phyloP scores from a whole-genome alignment of 192 early-diverging fungal genomes.

The Coemansia nantahalensis region DNA sequence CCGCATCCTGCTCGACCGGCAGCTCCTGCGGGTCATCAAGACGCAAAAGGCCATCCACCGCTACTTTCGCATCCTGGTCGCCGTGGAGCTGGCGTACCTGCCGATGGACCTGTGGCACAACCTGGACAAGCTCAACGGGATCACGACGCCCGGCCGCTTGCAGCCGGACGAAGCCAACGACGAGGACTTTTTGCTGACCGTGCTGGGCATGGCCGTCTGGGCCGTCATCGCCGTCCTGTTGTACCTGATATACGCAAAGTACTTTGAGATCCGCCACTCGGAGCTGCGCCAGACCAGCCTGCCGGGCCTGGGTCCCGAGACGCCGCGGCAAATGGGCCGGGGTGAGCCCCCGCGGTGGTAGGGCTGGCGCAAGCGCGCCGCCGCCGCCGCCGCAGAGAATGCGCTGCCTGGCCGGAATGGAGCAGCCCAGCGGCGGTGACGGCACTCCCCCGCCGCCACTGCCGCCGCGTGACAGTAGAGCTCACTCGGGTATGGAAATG shows the following conservation, averaged over 20 bases:
- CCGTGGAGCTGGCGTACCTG: conserved; percentile 38
- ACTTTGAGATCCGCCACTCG: conserved; percentile 36
- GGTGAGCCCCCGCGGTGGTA: no score
- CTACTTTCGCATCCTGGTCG: conserved; percentile 42
- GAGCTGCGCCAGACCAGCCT: conserved; percentile 12
- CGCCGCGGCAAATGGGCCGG: no score
- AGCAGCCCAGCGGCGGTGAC: no score
- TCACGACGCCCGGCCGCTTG: conserved; percentile 39
- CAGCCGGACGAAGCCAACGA: conserved; percentile 17
- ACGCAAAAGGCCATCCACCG: conserved; percentile 37
- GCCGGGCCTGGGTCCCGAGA: conserved; percentile 2
- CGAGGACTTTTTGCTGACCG: conserved; percentile 40
- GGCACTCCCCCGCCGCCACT: no score
- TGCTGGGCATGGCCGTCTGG: conserved; percentile 42
- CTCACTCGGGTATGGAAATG: no score
- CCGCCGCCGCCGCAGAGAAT: no score
- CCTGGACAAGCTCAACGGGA: conserved; percentile 45
- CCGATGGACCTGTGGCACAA: conserved; percentile 52
- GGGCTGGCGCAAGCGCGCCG: no score
- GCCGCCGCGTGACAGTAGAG: no score
- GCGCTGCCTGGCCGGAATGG: no score
- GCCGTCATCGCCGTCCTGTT: conserved; percentile 22
- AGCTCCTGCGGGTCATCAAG: conserved; percentile 30
- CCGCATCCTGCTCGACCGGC: conserved; percentile 44
- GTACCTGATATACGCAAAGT: conserved; percentile 32